These are phyloP conservation scores for Allium fistulosum DNA, from an alignment of 106 monocot genomes.

Conservation along the genomic window DNA sequence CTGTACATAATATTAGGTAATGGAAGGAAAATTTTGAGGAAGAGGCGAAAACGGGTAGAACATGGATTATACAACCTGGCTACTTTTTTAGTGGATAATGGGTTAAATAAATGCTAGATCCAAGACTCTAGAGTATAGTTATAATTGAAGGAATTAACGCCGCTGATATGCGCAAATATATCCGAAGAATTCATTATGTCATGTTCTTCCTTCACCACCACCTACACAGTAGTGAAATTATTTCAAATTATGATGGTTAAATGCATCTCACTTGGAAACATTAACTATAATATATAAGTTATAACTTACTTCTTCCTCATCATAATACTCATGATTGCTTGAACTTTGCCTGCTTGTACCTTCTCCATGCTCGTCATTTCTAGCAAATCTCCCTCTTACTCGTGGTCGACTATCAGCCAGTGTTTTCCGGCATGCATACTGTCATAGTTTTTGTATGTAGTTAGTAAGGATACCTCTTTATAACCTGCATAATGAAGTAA, in stretches of 20 bases:
- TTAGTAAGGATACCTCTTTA: neutral
- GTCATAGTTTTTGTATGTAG: slow-evolving; percentile 5
- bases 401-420: slow-evolving; percentile 80
- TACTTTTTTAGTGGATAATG: neutral
- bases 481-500: too few species aligned
- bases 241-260: neutral
- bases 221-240: slow-evolving; percentile 12
- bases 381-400: slow-evolving; percentile 79
- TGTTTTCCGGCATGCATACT: slow-evolving; percentile 89
- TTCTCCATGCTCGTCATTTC: slow-evolving; percentile 72
- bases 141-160: slow-evolving; percentile 46
- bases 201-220: slow-evolving; percentile 44
- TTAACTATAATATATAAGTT: too few species aligned
- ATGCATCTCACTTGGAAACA: neutral
- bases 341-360: slow-evolving; percentile 13
- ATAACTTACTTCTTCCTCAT: slow-evolving; percentile 43
- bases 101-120: slow-evolving; percentile 17
- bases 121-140: slow-evolving; percentile 49
- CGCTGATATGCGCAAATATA: slow-evolving; percentile 36
- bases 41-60: neutral
- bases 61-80: slow-evolving; percentile 1
- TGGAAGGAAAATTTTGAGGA: neutral
- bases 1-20: neutral
- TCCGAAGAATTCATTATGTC: slow-evolving; percentile 27
- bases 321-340: slow-evolving; percentile 33